Percentiles rank a stretch among this genome's conserved stretches.
Evolutionary conservation across 371 early-diverging fungal genomes (phyloP).

Genomic region (Basidiobolus meristosporus): DNA sequence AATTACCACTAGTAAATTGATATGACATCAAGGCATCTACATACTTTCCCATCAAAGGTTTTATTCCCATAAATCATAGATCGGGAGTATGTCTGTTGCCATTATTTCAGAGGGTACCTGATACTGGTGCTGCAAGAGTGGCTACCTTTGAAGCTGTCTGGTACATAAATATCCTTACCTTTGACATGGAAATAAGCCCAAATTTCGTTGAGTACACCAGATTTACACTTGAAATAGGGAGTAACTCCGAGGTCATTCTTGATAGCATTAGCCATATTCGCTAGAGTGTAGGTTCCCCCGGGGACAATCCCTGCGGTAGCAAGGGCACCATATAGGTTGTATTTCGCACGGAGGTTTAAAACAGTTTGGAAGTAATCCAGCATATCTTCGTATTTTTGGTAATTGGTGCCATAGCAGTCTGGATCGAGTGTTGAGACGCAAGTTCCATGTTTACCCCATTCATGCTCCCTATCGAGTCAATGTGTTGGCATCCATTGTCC

Average conservation of each 20-base stretch:
- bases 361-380: constrained; percentile 27
- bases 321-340: constrained; percentile 34
- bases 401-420: constrained; percentile 20
- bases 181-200: constrained; percentile 11
- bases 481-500: neutral
- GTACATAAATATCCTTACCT: constrained; percentile 3
- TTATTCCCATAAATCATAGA: too few relatives aligned
- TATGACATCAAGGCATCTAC: too few relatives aligned
- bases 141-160: too few relatives aligned
- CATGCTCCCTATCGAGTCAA: constrained; percentile 17
- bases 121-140: too few relatives aligned
- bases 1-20: too few relatives aligned
- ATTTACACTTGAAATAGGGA: constrained; percentile 17
- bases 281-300: constrained; percentile 21
- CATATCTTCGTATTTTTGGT: constrained; percentile 24
- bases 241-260: constrained; percentile 17
- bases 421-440: constrained; percentile 46
- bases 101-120: too few relatives aligned
- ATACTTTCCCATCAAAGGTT: too few relatives aligned
- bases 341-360: constrained; percentile 23
- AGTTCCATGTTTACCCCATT: constrained; percentile 69
- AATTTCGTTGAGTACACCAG: constrained; percentile 16
- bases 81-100: too few relatives aligned
- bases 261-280: constrained; percentile 26
- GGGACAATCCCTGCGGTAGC: constrained; percentile 34